Evolutionary conservation across 129 eudicot species (phyloP).

Genomic region (Solidago caesia): DNA sequence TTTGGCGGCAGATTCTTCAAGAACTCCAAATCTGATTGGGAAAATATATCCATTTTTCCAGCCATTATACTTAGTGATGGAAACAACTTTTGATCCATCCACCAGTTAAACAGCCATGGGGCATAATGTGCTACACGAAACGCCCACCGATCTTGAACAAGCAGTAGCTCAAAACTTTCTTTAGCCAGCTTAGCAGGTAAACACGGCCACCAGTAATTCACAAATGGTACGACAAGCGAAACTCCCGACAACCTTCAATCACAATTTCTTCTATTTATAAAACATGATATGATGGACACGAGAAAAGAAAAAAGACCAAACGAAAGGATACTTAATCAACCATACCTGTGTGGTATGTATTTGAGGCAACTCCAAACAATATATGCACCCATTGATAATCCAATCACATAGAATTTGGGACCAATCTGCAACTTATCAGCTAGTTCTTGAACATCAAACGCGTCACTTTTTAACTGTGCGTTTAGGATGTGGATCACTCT

Average conservation of each 20-base stretch:
- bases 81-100: slow-evolving; percentile 65
- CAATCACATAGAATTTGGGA: slow-evolving; percentile 62
- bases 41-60: slow-evolving; percentile 42
- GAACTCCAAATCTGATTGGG: slow-evolving; percentile 47
- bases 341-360: slow-evolving; percentile 82
- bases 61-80: slow-evolving; percentile 47
- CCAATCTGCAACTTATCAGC: slow-evolving; percentile 72
- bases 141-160: slow-evolving; percentile 48
- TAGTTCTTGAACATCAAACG: slow-evolving; percentile 71
- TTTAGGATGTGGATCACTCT: slow-evolving; percentile 72
- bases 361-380: slow-evolving; percentile 71
- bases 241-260: slow-evolving; percentile 58
- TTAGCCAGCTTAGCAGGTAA: slow-evolving; percentile 44
- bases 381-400: slow-evolving; percentile 75
- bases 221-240: slow-evolving; percentile 60
- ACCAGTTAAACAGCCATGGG: slow-evolving; percentile 70
- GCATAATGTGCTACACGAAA: slow-evolving; percentile 56
- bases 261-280: background rate
- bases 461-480: slow-evolving; percentile 80
- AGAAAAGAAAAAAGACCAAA: slow-evolving; percentile 2
- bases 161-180: slow-evolving; percentile 33
- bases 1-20: slow-evolving; percentile 33
- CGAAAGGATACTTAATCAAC: slow-evolving; percentile 9
- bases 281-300: slow-evolving; percentile 12
- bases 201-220: slow-evolving; percentile 65